Evolutionary conservation across 441 rosid genomes (phyloP).

Genomic region (Pelargonium cotyledonis): DNA sequence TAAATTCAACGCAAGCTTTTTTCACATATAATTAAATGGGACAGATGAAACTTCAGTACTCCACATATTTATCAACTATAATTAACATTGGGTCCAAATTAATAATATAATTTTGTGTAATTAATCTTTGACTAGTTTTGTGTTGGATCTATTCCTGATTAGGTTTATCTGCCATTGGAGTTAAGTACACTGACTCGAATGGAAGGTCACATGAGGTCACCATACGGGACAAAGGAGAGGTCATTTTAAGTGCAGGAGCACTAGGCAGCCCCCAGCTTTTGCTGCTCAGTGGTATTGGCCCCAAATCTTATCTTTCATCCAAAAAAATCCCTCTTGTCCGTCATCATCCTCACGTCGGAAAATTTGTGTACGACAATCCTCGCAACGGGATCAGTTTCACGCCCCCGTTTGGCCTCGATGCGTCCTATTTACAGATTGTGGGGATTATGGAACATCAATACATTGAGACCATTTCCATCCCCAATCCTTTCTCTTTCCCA

Average conservation of each 20-base stretch:
- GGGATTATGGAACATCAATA: not conserved
- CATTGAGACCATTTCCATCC: not conserved
- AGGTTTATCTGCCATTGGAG: not conserved
- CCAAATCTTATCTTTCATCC: not conserved
- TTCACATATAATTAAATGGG: too few relatives aligned
- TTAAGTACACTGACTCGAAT: not conserved
- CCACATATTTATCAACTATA: too few relatives aligned
- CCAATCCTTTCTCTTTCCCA: not conserved
- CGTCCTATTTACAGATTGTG: not conserved
- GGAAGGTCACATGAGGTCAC: not conserved
- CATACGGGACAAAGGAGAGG: not conserved
- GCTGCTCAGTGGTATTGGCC: conserved; percentile 1
- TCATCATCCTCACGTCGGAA: not conserved
- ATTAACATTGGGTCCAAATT: too few relatives aligned
- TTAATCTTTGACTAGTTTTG: too few relatives aligned
- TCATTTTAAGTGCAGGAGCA: not conserved
- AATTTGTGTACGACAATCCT: conserved; percentile 1
- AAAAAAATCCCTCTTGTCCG: not conserved
- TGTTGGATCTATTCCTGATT: too few relatives aligned
- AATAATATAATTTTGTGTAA: too few relatives aligned
- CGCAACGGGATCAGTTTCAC: not conserved
- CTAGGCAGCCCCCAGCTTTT: not conserved
- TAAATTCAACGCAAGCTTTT: too few relatives aligned
- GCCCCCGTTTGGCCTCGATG: not conserved
- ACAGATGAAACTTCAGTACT: too few relatives aligned